Conservation (phyloP, 495 filamentous ascomycete species). For the Astrocystis sublimbata region DNA sequence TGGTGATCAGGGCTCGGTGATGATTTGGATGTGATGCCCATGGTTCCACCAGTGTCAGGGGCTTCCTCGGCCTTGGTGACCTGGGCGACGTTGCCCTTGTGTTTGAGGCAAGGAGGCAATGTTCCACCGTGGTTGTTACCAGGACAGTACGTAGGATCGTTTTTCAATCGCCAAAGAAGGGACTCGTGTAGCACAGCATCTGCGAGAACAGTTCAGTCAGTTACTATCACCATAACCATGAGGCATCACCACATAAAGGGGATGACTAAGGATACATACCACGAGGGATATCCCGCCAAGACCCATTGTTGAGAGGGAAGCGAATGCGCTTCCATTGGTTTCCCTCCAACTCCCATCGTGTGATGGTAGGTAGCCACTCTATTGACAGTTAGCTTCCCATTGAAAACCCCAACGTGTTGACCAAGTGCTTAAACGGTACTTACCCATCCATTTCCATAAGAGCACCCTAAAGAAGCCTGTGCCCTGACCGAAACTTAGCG, state of each 20-base stretch:
- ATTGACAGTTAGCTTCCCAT: slow-evolving; percentile 9
- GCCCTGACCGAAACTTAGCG: slow-evolving; percentile 27
- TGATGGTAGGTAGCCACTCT: slow-evolving; percentile 42
- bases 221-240: too few species aligned
- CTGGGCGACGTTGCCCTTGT: slow-evolving; percentile 15
- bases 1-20: slow-evolving; percentile 21
- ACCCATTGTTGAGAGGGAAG: slow-evolving; percentile 63
- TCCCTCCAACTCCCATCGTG: slow-evolving; percentile 32
- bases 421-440: slow-evolving; percentile 5
- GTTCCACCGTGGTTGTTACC: slow-evolving; percentile 51
- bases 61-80: slow-evolving; percentile 5
- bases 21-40: slow-evolving; percentile 5
- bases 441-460: slow-evolving; percentile 38
- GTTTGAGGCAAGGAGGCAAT: slow-evolving; percentile 25
- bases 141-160: slow-evolving; percentile 60
- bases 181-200: slow-evolving; percentile 64
- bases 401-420: too few species aligned
- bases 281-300: slow-evolving; percentile 67
- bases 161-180: slow-evolving; percentile 62
- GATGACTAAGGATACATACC: too few species aligned
- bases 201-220: too few species aligned
- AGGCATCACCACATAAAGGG: too few species aligned
- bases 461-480: slow-evolving; percentile 26
- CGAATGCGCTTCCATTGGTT: slow-evolving; percentile 34
- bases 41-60: background rate